phyloP scores from a whole-genome alignment of 345 rosid species.

The Excoecaria cochinchinensis region DNA sequence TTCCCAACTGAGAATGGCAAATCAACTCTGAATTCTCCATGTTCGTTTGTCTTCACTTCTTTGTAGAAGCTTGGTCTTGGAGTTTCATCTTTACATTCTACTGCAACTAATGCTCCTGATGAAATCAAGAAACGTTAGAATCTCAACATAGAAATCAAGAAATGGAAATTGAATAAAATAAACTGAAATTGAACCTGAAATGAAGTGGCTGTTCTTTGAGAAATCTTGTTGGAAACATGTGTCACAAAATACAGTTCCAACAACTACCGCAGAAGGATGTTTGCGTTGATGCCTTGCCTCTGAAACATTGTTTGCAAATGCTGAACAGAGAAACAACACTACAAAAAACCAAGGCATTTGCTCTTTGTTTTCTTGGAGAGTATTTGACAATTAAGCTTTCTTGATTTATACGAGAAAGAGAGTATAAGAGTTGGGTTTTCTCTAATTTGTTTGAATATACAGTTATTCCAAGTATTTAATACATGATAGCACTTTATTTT shows the following conservation, averaged over 20 bases:
- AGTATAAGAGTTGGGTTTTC: not conserved
- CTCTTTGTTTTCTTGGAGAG: not conserved
- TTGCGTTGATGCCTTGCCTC: constrained; percentile 34
- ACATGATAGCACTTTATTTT: not conserved
- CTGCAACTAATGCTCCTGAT: constrained; percentile 75
- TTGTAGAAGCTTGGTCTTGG: constrained; percentile 43
- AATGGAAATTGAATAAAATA: not conserved
- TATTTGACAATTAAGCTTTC: not conserved
- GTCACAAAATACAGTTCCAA: constrained; percentile 89
- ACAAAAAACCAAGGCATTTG: constrained; percentile 42
- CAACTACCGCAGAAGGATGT: constrained; percentile 59
- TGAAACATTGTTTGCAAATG: constrained; percentile 12
- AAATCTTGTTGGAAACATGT: constrained; percentile 64
- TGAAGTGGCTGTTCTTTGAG: constrained; percentile 62
- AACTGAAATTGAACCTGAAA: constrained; percentile 48
- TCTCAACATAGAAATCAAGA: not conserved
- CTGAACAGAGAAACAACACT: constrained; percentile 27
- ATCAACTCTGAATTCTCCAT: constrained; percentile 63
- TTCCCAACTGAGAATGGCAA: constrained; percentile 67
- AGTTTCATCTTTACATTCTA: constrained; percentile 61
- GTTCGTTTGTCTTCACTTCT: constrained; percentile 65
- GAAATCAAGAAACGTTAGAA: not conserved
- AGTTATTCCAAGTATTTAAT: not conserved
- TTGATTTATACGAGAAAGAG: not conserved
- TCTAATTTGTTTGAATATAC: not conserved